Percentiles rank a stretch among this genome's conserved stretches.
Evolutionary conservation across 2,329 filamentous ascomycete species (phyloP).

Genomic region (Periconia sp.): DNA sequence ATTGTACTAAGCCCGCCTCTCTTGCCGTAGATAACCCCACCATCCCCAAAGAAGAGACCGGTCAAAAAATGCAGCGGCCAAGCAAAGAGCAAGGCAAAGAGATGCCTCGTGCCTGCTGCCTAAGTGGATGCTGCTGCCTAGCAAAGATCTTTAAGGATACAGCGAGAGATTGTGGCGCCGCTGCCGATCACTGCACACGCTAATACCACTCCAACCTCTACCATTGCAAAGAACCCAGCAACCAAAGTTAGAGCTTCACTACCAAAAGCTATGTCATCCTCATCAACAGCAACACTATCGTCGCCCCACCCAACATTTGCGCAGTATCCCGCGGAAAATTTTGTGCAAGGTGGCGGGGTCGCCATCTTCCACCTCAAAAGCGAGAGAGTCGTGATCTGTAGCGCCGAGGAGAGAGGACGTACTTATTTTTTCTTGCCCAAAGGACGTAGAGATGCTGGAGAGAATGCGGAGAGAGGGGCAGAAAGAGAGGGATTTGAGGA

Average conservation of each 20-base stretch:
- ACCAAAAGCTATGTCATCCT: background rate
- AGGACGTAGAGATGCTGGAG: conserved; percentile 50
- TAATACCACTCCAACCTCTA: too few species aligned
- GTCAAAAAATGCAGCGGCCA: too few species aligned
- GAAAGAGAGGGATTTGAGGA: conserved; percentile 56
- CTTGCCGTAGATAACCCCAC: too few species aligned
- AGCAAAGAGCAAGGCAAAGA: background rate
- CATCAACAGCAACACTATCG: background rate
- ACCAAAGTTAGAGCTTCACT: too few species aligned
- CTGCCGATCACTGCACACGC: too few species aligned
- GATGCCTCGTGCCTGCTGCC: background rate
- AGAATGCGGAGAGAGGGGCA: conserved; percentile 46
- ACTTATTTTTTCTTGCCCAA: conserved; percentile 54
- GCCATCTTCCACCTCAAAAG: conserved; percentile 55
- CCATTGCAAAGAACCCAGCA: too few species aligned
- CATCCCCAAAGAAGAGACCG: too few species aligned
- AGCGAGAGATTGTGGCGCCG: too few species aligned
- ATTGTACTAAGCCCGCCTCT: too few species aligned
- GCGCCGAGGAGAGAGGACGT: conserved; percentile 39
- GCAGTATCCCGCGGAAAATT: conserved; percentile 30
- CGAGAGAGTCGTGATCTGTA: conserved; percentile 51
- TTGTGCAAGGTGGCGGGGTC: conserved; percentile 43
- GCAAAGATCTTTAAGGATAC: too few species aligned
- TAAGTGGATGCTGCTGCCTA: conserved; percentile 3
- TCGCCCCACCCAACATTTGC: conserved; percentile 21